Conservation (phyloP, 192 early-diverging fungal species). For the Coemansia sp. region DNA sequence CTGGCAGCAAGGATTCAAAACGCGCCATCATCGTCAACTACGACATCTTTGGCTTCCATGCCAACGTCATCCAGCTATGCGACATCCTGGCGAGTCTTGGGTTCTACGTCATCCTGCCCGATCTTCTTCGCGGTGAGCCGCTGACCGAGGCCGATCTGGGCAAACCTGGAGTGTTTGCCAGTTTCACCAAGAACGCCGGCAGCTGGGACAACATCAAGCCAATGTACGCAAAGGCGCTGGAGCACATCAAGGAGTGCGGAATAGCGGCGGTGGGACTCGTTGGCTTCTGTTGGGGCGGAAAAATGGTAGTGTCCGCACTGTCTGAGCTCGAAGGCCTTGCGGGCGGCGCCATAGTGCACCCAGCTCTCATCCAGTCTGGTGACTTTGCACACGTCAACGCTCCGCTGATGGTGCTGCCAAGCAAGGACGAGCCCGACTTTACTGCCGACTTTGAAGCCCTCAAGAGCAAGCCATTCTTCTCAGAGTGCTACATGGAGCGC, state of each 20-base stretch:
- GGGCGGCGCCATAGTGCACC: slow-evolving; percentile 63
- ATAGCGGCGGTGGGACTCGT: slow-evolving; percentile 55
- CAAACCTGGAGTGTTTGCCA: slow-evolving; percentile 35
- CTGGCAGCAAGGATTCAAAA: slow-evolving; percentile 52
- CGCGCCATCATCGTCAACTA: slow-evolving; percentile 67
- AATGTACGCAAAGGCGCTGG: slow-evolving; percentile 6
- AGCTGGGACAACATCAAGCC: slow-evolving; percentile 32
- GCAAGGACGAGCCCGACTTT: slow-evolving; percentile 62
- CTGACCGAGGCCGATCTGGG: slow-evolving; percentile 43
- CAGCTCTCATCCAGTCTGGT: slow-evolving; percentile 58
- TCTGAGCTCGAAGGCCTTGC: slow-evolving; percentile 52
- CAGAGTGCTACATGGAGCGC: slow-evolving; percentile 56
- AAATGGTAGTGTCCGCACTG: slow-evolving; percentile 56
- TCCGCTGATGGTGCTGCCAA: slow-evolving; percentile 63
- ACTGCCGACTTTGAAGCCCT: slow-evolving; percentile 31
- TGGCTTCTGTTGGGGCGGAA: slow-evolving; percentile 75
- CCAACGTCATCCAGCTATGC: slow-evolving; percentile 66
- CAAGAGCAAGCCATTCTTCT: slow-evolving; percentile 54
- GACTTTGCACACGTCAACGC: slow-evolving; percentile 57
- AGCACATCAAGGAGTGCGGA: slow-evolving; percentile 48
- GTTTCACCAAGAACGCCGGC: slow-evolving; percentile 36
- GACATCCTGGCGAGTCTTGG: slow-evolving; percentile 57
- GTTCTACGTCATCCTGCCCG: slow-evolving; percentile 67
- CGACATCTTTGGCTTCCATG: slow-evolving; percentile 67
- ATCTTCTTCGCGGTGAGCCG: slow-evolving; percentile 60